Evolutionary conservation across 163 green algal genomes (phyloP).

Genomic region (Chlorella variabilis): DNA sequence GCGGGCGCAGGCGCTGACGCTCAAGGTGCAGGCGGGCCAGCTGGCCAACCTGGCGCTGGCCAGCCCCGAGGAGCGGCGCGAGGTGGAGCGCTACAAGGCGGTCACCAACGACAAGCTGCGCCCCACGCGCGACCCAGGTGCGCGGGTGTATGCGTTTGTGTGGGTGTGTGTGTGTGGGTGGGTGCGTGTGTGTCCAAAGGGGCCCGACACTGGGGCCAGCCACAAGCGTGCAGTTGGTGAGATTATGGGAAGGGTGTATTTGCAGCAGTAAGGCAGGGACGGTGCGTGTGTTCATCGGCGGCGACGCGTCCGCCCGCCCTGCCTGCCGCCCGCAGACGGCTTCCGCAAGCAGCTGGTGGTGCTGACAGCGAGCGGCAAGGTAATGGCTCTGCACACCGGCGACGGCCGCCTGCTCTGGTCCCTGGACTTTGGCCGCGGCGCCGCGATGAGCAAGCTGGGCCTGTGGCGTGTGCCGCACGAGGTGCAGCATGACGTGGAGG

Average conservation of each 20-base stretch:
- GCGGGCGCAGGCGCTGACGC: slow-evolving; percentile 67
- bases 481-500: slow-evolving; percentile 41
- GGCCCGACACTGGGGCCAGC: no score
- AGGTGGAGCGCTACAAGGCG: slow-evolving; percentile 59
- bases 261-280: background rate
- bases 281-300: no score
- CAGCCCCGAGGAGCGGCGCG: slow-evolving; percentile 58
- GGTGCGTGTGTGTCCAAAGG: slow-evolving; percentile 1
- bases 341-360: slow-evolving; percentile 84
- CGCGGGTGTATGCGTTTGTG: background rate
- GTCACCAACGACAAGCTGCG: slow-evolving; percentile 52
- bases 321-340: slow-evolving; percentile 58
- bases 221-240: no score
- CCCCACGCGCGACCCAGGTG: slow-evolving; percentile 65
- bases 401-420: slow-evolving; percentile 89
- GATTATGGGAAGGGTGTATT: no score
- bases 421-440: slow-evolving; percentile 25
- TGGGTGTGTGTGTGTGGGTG: background rate
- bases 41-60: slow-evolving; percentile 41
- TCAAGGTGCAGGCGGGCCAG: slow-evolving; percentile 75
- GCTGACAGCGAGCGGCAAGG: slow-evolving; percentile 68
- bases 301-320: no score
- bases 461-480: slow-evolving; percentile 76
- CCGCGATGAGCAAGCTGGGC: slow-evolving; percentile 39
- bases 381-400: slow-evolving; percentile 89